Base-by-base conservation (phyloP, 2,329 filamentous ascomycete genomes). In the Arthroderma sp. region DNA sequence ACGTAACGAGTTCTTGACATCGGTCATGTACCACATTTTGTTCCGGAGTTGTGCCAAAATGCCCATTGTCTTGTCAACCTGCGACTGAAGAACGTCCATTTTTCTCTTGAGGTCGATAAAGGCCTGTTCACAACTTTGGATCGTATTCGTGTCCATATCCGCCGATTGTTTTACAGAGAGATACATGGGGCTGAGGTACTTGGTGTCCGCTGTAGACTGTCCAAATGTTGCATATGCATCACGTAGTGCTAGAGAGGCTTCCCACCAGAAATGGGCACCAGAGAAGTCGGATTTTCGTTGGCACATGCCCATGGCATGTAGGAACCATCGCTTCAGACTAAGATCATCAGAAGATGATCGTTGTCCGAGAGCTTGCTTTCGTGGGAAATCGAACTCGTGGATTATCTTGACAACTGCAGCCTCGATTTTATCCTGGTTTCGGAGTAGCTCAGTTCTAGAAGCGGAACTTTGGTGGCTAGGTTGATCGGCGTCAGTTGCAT, bases 11-110 rank as follows among this genome's bases (percentile, higher is more conserved):
- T 91, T 91, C 61, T 88, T 86, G 28, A 97, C 91, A 69, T 96
- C 90, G 1, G 88, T 91, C 60, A 93, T 87, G 69, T 95, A 98
- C 93, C 93, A 98, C 88, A 97, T 95, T 77, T 97, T 97, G 69
- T 95, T 88, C 43, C 93, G 83, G 39, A 96, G 78, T 21, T 86
- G 84, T 58, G 84, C 82, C 38, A 93, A 78, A 4, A 82, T 82
- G 59, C 79, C 78, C 78, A 88, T 86, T 81, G 89, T 87, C 4
- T 82, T 78, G 41, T 89, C 85, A 37, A 91, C 84, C 11, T 83
- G 79, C 2, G 79, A 80, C 64, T 91, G 88, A 52, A 90, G 84
- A 2, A 86, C 81, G 65, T 89, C 86, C 65, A 91, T 84, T 23
- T 85, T 88, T 63, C 89, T 87, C 66, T 89, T 89, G 19, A 94